Base-by-base conservation (phyloP, 805 yeast genomes). In the Candida caryicola region DNA sequence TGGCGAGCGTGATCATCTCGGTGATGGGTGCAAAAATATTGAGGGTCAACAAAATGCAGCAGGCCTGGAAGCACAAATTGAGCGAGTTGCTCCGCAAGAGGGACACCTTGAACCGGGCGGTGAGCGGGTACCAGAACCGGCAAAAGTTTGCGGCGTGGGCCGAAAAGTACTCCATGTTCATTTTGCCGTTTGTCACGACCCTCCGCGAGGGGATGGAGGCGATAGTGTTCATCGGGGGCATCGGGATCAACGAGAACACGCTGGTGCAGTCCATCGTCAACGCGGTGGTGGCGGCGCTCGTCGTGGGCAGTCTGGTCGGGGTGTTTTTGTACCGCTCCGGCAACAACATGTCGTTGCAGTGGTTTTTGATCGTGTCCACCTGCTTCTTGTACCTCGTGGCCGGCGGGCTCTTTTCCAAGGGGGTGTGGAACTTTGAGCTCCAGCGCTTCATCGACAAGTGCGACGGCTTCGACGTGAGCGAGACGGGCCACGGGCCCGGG, bases 401-500 rank as follows among this genome's bases (percentile, higher is more conserved):
- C 4, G 90, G 95, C 0, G 97, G 97, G 0, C 67, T 89, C 35
- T 74, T 87, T 55, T 82, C 93, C 6, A 77, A 86, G 40, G 96
- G 96, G 13, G 82, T 89, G 2, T 89, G 97, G 97, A 87, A 84
- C 55, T 72, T 85, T 43, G 96, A 89, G 56, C 64, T 87, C 33
- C 93, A 89, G 60, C 67, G 65, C 38, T 89, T 81, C 60, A 87
- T 88, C 40, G 74, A 77, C 40, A 62, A 65, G 42, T 89, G 95
- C 53, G 77, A 74, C 39, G 96, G 96, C 1, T 78, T 79, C 53
- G 97, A 89, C 51, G 84, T 87, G 56, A 75, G 86, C 29, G 97
- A 89, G 62, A 77, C 82, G 1, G 97, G 97, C 2, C 82, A 83
- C 28, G 97, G 97, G 0, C 96, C 96, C 0, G 97, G 97, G 0